phyloP scores from a whole-genome alignment of 2,329 filamentous ascomycete genomes.

The Colletotrichum lupini region DNA sequence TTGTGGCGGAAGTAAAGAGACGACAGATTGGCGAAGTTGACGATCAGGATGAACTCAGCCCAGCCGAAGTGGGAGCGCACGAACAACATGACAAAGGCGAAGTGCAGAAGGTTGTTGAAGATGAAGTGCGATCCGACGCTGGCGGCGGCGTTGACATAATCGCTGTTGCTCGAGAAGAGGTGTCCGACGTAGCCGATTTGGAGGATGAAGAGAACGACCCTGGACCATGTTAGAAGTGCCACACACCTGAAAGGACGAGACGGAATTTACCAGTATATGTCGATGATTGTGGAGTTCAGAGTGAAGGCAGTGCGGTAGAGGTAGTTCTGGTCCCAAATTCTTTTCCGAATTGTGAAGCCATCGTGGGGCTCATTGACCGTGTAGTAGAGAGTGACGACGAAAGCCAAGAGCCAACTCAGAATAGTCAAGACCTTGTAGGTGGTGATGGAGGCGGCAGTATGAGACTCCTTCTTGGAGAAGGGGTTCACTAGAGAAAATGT shows the following conservation, averaged over 20 bases:
- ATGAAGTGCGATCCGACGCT: conserved; percentile 88
- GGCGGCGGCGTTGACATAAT: conserved; percentile 75
- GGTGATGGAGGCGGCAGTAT: conserved; percentile 69
- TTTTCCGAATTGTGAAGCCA: conserved; percentile 66
- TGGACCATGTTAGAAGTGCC: conserved; percentile 44
- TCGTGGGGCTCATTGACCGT: conserved; percentile 72
- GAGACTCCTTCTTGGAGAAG: conserved; percentile 77
- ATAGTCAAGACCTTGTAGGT: conserved; percentile 82
- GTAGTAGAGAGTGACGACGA: conserved; percentile 81
- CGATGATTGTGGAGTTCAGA: conserved; percentile 71
- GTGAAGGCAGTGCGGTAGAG: conserved; percentile 78
- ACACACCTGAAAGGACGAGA: not conserved
- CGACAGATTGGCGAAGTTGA: conserved; percentile 86
- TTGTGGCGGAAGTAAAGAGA: conserved; percentile 85
- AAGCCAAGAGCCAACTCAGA: conserved; percentile 78
- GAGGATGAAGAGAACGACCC: conserved; percentile 78
- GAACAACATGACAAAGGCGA: conserved; percentile 86
- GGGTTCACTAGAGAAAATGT: conserved; percentile 71
- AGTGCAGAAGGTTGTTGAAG: conserved; percentile 84
- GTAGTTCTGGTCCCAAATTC: conserved; percentile 81
- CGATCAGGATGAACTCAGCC: conserved; percentile 78
- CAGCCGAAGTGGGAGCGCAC: conserved; percentile 79
- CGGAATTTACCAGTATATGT: conserved; percentile 78
- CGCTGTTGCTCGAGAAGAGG: conserved; percentile 76
- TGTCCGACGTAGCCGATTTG: conserved; percentile 82